phyloP scores from a whole-genome alignment of 2,329 filamentous ascomycete species.

The Stemphylium beticola region DNA sequence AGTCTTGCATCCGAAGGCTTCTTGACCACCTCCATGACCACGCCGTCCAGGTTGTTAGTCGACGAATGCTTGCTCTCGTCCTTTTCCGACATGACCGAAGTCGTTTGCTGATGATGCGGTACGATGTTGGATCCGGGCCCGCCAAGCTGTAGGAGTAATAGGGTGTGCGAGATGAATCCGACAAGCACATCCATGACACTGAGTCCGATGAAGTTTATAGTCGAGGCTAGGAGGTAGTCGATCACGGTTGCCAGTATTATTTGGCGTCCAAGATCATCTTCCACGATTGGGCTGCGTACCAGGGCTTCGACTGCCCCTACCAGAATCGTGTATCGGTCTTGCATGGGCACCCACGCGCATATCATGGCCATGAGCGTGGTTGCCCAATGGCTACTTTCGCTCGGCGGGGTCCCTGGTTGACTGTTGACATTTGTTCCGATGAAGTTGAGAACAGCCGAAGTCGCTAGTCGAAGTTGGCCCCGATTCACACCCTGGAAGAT shows the following conservation, averaged over 20 bases:
- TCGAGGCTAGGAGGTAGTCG: constrained; percentile 80
- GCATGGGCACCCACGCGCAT: constrained; percentile 87
- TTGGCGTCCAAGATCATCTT: constrained; percentile 75
- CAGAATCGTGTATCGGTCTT: constrained; percentile 90
- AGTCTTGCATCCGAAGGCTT: constrained; percentile 61
- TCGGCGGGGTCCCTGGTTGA: constrained; percentile 47
- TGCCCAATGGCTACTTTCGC: constrained; percentile 72
- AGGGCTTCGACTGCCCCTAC: constrained; percentile 81
- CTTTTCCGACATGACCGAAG: constrained; percentile 34
- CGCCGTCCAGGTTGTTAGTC: constrained; percentile 28
- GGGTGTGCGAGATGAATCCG: constrained; percentile 82
- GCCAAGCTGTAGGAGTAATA: constrained; percentile 73
- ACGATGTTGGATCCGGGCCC: constrained; percentile 49
- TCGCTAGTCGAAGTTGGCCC: constrained; percentile 79
- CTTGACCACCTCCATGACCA: constrained; percentile 51
- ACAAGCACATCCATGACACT: constrained; percentile 95
- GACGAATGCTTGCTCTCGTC: constrained; percentile 21
- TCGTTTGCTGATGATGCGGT: constrained; percentile 48
- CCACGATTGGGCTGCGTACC: constrained; percentile 69
- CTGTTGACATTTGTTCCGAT: constrained; percentile 55
- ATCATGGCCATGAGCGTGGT: constrained; percentile 80
- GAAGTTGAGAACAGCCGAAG: constrained; percentile 75
- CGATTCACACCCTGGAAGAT: constrained; percentile 85
- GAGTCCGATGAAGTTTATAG: constrained; percentile 91
- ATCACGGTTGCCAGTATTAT: constrained; percentile 78